Evolutionary conservation across 169 alveolate species (phyloP), one percentile per base, ranked within the genome.

Genomic region (Eimeria brunetti): DNA sequence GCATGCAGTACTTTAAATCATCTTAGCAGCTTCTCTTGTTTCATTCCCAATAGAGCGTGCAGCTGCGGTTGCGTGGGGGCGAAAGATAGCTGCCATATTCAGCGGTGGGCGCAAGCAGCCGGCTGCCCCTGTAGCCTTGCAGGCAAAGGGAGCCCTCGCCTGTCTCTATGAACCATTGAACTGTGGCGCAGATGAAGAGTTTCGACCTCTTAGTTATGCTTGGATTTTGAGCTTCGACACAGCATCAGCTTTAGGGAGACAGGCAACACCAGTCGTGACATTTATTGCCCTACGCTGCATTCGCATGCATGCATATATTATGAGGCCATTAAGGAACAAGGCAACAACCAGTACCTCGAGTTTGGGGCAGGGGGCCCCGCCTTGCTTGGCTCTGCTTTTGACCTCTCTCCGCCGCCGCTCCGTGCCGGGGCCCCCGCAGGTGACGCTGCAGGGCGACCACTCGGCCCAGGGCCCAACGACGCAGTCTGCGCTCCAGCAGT

Each of bases 401-500:
- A 96, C 90, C 46, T 94, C 95, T 30, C 97, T 89, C 56, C 58
- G 38, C 36, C 97, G 81, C 27, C 80, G 67, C 78, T 94, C 83
- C 11, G 71, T 62, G 44, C 95, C 95, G 30, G 95, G 95, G 16
- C 96, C 96, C 64, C 95, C 97, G 36, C 97, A 96, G 27, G 90
- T 88, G 71, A 95, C 96, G 84, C 96, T 85, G 95, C 97, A 81
- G 3, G 96, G 91, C 3, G 97, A 83, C 97, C 97, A 97, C 86
- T 89, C 97, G 1, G 97, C 89, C 98, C 98, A 97, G 73, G 94
- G 94, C 56, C 95, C 95, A 16, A 93, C 96, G 44, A 80, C 95
- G 89, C 97, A 96, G 75, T 96, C 97, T 7, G 94, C 96, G 27
- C 93, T 94, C 97, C 97, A 97, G 93, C 98, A 97, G 89, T 97